These are phyloP conservation scores for Cladosporium halotolerans DNA, from an alignment of 2,329 filamentous ascomycete genomes.

Conservation along the genomic window DNA sequence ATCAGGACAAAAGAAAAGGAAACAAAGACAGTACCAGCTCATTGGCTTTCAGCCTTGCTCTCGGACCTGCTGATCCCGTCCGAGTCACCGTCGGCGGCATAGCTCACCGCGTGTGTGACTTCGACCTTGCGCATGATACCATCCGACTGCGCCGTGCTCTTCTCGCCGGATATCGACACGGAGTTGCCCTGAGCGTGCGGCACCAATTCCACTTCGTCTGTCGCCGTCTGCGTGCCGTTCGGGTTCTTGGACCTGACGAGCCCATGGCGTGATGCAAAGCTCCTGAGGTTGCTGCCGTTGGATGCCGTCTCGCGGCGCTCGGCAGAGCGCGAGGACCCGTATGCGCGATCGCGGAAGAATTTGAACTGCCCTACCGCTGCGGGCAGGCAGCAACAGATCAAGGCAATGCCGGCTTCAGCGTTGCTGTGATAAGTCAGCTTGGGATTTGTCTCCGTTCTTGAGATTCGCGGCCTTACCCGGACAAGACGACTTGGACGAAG, in stretches of 20 bases:
- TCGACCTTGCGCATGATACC: conserved; percentile 4
- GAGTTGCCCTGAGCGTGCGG: neutral
- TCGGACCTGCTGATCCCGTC: neutral
- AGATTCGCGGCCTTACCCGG: neutral
- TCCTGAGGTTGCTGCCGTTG: neutral
- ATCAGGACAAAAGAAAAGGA: too few species aligned
- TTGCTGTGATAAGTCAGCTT: neutral
- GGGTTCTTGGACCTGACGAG: neutral
- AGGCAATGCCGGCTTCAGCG: conserved; percentile 3
- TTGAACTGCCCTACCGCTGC: conserved; percentile 1
- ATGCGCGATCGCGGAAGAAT: neutral
- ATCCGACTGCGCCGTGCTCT: neutral
- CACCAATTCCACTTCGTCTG: conserved; percentile 1
- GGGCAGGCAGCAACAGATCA: conserved; percentile 4
- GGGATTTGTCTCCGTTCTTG: too few species aligned
- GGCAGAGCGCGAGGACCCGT: neutral
- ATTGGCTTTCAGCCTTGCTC: neutral
- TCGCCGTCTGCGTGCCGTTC: neutral
- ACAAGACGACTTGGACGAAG: conserved; percentile 3
- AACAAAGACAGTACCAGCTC: too few species aligned
- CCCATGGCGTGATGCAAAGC: neutral
- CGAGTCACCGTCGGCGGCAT: neutral
- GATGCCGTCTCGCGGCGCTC: neutral
- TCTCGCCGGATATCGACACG: too few species aligned
- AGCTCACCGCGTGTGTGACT: neutral